Evolutionary conservation across 495 filamentous ascomycete species (phyloP).

Genomic region (Penicillium taxi): DNA sequence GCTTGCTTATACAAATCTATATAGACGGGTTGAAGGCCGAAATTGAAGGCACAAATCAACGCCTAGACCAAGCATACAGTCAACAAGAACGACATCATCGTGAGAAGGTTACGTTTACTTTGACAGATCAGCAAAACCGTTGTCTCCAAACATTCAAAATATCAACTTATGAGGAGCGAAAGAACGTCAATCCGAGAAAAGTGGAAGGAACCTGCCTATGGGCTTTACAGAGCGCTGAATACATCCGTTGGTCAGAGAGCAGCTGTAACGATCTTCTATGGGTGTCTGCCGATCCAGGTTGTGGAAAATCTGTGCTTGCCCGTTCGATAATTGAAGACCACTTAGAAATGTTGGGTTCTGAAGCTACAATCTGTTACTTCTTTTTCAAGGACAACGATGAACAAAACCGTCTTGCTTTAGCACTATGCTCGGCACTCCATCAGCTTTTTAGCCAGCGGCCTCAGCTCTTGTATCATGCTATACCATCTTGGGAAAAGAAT

Average conservation of each 20-base stretch:
- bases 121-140: slow-evolving; percentile 16
- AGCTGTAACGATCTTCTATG: slow-evolving; percentile 28
- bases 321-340: slow-evolving; percentile 26
- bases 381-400: slow-evolving; percentile 39
- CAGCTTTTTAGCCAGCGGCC: slow-evolving; percentile 27
- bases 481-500: slow-evolving; percentile 21
- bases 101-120: slow-evolving; percentile 2
- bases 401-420: slow-evolving; percentile 22
- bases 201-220: slow-evolving; percentile 19
- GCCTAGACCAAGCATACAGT: slow-evolving; percentile 12
- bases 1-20: slow-evolving; percentile 7
- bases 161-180: slow-evolving; percentile 20
- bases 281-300: slow-evolving; percentile 39
- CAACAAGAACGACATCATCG: slow-evolving; percentile 13
- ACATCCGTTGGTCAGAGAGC: slow-evolving; percentile 21
- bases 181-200: slow-evolving; percentile 21
- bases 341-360: slow-evolving; percentile 3
- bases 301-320: slow-evolving; percentile 39
- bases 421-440: slow-evolving; percentile 35
- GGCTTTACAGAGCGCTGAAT: slow-evolving; percentile 24
- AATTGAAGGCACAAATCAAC: slow-evolving; percentile 22
- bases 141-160: slow-evolving; percentile 24
- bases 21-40: slow-evolving; percentile 7
- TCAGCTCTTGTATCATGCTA: slow-evolving; percentile 19
- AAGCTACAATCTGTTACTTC: slow-evolving; percentile 33